Evolutionary conservation across 2,329 filamentous ascomycete species (phyloP).

Genomic region (Emericellopsis cladophorae): DNA sequence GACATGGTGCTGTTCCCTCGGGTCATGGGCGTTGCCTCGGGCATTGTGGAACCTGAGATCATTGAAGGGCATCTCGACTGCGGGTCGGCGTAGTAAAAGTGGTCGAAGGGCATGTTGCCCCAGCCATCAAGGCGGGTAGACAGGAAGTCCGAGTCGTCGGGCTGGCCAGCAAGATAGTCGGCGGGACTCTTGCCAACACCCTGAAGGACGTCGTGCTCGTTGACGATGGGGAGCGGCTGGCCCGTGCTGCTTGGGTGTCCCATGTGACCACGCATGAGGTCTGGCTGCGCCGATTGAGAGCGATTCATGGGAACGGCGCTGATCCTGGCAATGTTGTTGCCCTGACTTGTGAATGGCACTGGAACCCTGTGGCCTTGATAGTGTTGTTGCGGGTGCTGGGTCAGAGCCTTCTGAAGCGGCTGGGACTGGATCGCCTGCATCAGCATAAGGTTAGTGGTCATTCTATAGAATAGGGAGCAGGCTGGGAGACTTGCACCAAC

Average conservation of each 20-base stretch:
- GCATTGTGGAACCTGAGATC: conserved; percentile 24
- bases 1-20: conserved; percentile 26
- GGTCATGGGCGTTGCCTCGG: conserved; percentile 26
- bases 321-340: conserved; percentile 16
- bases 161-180: conserved; percentile 21
- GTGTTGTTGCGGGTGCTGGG: too few species aligned
- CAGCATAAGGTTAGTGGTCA: too few species aligned
- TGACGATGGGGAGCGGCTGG: conserved; percentile 20
- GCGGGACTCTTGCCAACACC: conserved; percentile 24
- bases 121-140: not conserved
- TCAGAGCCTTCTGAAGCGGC: too few species aligned
- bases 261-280: conserved; percentile 10
- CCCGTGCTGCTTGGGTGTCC: conserved; percentile 8
- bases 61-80: conserved; percentile 27
- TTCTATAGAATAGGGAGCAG: too few species aligned
- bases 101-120: conserved; percentile 9
- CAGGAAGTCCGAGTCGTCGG: conserved; percentile 11
- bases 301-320: conserved; percentile 5
- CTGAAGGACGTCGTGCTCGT: conserved; percentile 17
- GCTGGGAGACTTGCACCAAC: too few species aligned
- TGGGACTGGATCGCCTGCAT: too few species aligned
- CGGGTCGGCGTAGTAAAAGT: conserved; percentile 5
- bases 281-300: conserved; percentile 14
- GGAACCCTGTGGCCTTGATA: too few species aligned
- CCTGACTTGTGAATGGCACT: too few species aligned